Evolutionary conservation across 129 eudicot genomes (phyloP), one percentile per base, ranked within the genome.

Genomic region (Rutidosis leptorrhynchoides): DNA sequence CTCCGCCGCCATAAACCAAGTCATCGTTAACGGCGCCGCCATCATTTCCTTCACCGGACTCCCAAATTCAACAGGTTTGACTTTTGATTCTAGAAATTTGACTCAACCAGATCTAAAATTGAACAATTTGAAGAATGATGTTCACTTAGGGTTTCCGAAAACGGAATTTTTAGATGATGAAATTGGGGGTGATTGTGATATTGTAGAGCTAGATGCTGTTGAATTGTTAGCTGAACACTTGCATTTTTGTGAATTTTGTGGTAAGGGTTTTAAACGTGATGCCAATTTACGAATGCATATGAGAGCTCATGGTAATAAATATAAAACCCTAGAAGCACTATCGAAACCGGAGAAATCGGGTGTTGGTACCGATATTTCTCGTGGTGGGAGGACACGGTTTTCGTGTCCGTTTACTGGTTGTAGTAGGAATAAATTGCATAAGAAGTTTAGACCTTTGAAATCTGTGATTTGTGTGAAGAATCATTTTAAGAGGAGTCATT

Each of bases 201-300:
- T 87, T 30, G 67, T 93, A 0, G 99, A 89, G 84, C 76, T 89
- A 0, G 99, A 87, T 56, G 81, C 92, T 7, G 88, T 84, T 26
- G 96, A 93, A 66, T 42, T 93, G 29, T 53, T 89, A 24, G 96
- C 95, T 5, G 99, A 89, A 66, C 95, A 84, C 67, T 72, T 81
- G 6, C 99, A 93, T 74, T 80, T 86, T 63, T 93, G 99, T 30
- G 95, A 84, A 16, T 61, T 80, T 8, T 93, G 99, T 58, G 99
- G 96, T 15, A 93, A 93, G 68, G 96, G 96, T 37, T 93, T 93
- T 76, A 93, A 89, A 73, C 90, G 99, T 7, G 99, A 93, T 65
- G 99, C 99, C 9, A 93, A 93, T 74, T 62, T 93, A 29, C 57
- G 99, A 57, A 93, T 89, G 99, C 99, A 93, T 37, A 93, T 86